phyloP scores from a whole-genome alignment of 2,329 filamentous ascomycete species.

The Beauveria medogensis region DNA sequence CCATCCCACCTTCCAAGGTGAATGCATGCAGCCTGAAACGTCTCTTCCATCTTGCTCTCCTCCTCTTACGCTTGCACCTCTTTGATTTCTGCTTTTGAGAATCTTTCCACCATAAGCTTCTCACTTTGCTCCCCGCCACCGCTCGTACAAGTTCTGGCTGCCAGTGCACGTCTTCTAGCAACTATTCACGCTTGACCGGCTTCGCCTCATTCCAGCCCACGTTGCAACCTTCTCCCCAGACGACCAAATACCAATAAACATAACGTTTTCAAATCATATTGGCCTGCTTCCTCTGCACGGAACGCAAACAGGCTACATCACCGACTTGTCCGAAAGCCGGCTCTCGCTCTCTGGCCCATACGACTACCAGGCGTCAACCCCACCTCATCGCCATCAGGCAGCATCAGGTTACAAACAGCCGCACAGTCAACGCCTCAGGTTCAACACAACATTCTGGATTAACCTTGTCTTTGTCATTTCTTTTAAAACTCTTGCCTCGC shows the following conservation, averaged over 20 bases:
- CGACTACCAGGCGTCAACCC: background rate
- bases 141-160: background rate
- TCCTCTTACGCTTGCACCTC: background rate
- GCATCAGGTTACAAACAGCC: constrained; percentile 9
- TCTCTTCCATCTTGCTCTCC: background rate
- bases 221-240: background rate
- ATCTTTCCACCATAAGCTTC: background rate
- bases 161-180: background rate
- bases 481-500: background rate
- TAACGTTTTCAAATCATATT: background rate
- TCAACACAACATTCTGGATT: background rate
- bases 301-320: background rate
- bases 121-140: background rate
- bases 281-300: background rate
- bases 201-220: background rate
- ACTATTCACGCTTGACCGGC: constrained; percentile 1
- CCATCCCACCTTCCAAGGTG: constrained; percentile 8
- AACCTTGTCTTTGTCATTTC: background rate
- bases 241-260: background rate
- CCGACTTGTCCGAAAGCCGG: background rate
- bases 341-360: background rate
- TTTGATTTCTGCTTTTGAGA: background rate
- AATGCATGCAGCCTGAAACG: constrained; percentile 3
- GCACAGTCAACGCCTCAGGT: background rate
- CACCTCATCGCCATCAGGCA: constrained; percentile 10